These are phyloP conservation scores for Aspergillus taichungensis DNA, from an alignment of 495 filamentous ascomycete genomes.

Conservation along the genomic window DNA sequence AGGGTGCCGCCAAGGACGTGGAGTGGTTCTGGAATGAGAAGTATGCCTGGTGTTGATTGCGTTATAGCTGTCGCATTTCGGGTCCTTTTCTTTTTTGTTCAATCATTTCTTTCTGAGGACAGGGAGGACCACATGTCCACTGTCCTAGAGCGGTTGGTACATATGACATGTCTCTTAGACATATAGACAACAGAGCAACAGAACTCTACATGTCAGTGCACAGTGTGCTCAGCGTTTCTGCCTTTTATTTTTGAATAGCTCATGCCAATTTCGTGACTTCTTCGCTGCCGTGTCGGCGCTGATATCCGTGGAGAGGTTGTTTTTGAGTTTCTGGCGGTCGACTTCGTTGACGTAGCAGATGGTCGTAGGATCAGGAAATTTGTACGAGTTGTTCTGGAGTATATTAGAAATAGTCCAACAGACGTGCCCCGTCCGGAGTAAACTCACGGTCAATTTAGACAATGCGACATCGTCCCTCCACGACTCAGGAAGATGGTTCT, in stretches of 20 bases:
- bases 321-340: constrained; percentile 26
- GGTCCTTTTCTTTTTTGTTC: neutral
- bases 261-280: constrained; percentile 76
- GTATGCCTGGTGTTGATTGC: constrained; percentile 79
- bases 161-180: constrained; percentile 8
- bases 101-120: neutral
- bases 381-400: constrained; percentile 26
- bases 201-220: too few species aligned
- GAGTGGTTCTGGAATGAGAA: constrained; percentile 91
- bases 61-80: neutral
- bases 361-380: constrained; percentile 29
- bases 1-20: constrained; percentile 44
- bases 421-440: too few species aligned
- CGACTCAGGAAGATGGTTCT: constrained; percentile 46
- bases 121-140: neutral
- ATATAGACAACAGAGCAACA: constrained; percentile 4
- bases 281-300: constrained; percentile 34
- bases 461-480: constrained; percentile 47
- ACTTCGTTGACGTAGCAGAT: constrained; percentile 30
- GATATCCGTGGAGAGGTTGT: constrained; percentile 21
- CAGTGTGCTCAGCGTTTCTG: constrained; percentile 12
- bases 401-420: too few species aligned
- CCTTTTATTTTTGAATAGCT: constrained; percentile 57
- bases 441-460: constrained; percentile 35
- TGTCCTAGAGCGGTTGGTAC: neutral